These are phyloP conservation scores for Amesomyces nigricolor DNA, from an alignment of 2,329 filamentous ascomycete species.

Conservation along the genomic window DNA sequence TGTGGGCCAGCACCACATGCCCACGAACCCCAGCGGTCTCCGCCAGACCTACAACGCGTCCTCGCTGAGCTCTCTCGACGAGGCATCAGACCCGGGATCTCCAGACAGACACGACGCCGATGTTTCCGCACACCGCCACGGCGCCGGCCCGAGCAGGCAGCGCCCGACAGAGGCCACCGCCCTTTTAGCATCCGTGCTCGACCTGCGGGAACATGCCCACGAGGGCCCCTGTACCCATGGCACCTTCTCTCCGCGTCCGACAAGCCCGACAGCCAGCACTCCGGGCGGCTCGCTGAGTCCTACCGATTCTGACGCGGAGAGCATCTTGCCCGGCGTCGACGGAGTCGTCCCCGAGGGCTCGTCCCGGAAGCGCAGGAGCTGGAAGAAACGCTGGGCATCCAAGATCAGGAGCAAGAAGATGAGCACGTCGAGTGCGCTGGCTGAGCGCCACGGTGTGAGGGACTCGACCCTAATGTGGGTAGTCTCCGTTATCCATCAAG, in stretches of 20 bases:
- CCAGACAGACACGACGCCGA: conserved; percentile 17
- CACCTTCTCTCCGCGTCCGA: conserved; percentile 66
- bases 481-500: conserved; percentile 27
- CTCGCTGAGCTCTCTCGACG: conserved; percentile 19
- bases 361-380: conserved; percentile 37
- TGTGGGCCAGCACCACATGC: conserved; percentile 33
- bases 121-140: conserved; percentile 14
- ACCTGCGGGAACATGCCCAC: conserved; percentile 37
- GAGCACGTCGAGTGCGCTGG: conserved; percentile 66
- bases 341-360: conserved; percentile 34
- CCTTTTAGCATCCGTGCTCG: conserved; percentile 37
- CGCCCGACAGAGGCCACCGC: conserved; percentile 45
- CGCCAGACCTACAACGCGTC: conserved; percentile 39
- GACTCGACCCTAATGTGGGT: conserved; percentile 68
- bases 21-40: conserved; percentile 41
- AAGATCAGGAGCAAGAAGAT: conserved; percentile 59
- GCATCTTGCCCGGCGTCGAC: conserved; percentile 35
- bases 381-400: conserved; percentile 45
- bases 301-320: conserved; percentile 28
- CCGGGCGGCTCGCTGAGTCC: conserved; percentile 22
- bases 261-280: conserved; percentile 39
- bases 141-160: conserved; percentile 25
- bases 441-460: conserved; percentile 66
- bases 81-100: conserved; percentile 9
- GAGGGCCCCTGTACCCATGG: conserved; percentile 61